Base-by-base conservation (phyloP, 1,284 basidiomycete species). In the Mycena sp. region DNA sequence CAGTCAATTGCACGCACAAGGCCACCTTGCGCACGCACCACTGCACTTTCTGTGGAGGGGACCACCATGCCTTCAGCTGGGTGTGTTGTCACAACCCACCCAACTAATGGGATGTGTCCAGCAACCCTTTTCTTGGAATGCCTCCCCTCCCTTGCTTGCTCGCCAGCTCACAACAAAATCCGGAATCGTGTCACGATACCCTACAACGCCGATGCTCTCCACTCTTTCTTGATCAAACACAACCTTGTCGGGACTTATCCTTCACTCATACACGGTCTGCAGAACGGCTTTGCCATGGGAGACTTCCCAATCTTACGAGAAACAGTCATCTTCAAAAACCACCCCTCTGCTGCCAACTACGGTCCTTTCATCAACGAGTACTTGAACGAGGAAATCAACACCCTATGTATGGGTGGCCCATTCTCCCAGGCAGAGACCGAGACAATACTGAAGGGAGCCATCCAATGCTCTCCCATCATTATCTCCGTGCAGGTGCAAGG, bases 191-290 rank as follows among this genome's bases (percentile, higher is more conserved):
- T 70, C 38, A 12, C 17, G 21, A 62, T 48, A n/a, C 60, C 60
- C 26, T 65, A 61, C 49, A 16, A 50, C 32, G 28, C 41, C 10
- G 35, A 54, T 48, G 61, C 56, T 23, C 61, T 2, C 69, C 73
- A 3, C 57, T 10, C 70, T 29, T 71, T 76, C 28, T 52, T 74
- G 14, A 55, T 57, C 1, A 77, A 77, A 52, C 71, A 74, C 35
- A 48, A 69, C 16, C 71, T 73, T 0, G 64, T 57, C 28, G 1
- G 7, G 0, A 17, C 59, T 0, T 52, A 73, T 55, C 29, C 32
- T 0, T 38, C 62, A 0, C 68, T 71, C n/a, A 65, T 73, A 0
- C 28, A 55, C 6, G 41, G 48, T 1, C 63, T 74, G 21, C 64
- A 69, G 3, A 70, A 76, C 40, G 12, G 9, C 0, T 75, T 80